Conservation (phyloP, 1,139 yeast species). For the Lodderomyces margitis region DNA sequence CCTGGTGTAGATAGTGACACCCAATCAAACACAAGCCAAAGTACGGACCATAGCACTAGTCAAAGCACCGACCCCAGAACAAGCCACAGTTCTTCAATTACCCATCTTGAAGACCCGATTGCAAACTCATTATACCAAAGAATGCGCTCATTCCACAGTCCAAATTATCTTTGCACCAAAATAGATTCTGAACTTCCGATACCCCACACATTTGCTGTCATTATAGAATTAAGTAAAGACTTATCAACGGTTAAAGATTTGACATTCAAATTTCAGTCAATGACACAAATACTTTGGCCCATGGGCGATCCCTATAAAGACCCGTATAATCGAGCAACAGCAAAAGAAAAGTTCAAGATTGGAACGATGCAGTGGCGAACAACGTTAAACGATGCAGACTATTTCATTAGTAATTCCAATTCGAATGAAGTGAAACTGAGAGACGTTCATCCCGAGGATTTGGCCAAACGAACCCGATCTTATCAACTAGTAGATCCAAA, state of each 20-base stretch:
- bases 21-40: not conserved
- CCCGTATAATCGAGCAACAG: slow-evolving; percentile 41
- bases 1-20: not conserved
- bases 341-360: slow-evolving; percentile 48
- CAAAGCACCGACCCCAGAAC: not conserved
- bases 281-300: slow-evolving; percentile 50
- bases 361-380: slow-evolving; percentile 51
- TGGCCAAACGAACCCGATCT: slow-evolving; percentile 38
- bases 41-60: not conserved
- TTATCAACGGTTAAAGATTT: slow-evolving; percentile 27
- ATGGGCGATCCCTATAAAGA: slow-evolving; percentile 54
- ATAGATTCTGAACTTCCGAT: slow-evolving; percentile 43
- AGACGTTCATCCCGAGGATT: slow-evolving; percentile 31
- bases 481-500: slow-evolving; percentile 27
- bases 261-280: slow-evolving; percentile 33
- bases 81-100: slow-evolving; percentile 1
- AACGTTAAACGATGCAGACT: slow-evolving; percentile 43
- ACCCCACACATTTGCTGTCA: slow-evolving; percentile 48
- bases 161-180: slow-evolving; percentile 40
- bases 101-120: not conserved
- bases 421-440: slow-evolving; percentile 32
- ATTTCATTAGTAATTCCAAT: slow-evolving; percentile 40
- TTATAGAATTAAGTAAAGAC: slow-evolving; percentile 40
- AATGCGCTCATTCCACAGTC: slow-evolving; percentile 26
- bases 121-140: slow-evolving; percentile 6